A percentile compares a stretch with the other conserved stretches of the same genome.
phyloP scores from a whole-genome alignment of 306 rosid genomes.

The Vigna radiata region DNA sequence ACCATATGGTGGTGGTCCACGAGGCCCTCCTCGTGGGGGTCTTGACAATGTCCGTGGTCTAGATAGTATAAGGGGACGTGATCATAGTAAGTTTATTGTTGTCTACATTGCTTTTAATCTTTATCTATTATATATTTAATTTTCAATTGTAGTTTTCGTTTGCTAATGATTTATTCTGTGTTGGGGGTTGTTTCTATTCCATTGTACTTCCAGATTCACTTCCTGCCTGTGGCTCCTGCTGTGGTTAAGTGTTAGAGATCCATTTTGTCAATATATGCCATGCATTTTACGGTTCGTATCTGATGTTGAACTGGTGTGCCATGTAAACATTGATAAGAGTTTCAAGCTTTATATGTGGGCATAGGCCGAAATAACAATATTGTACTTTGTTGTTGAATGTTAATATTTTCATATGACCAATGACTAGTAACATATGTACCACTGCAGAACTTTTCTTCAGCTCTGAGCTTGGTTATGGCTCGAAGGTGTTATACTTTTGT shows the following conservation, averaged over 20 bases:
- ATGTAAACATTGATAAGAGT: conserved; percentile 12
- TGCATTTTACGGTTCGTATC: conserved; percentile 13
- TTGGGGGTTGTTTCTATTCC: conserved; percentile 7
- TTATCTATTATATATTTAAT: not conserved
- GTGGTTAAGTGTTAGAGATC: conserved; percentile 59
- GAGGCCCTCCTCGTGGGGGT: conserved; percentile 89
- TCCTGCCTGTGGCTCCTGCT: conserved; percentile 99
- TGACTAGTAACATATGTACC: not conserved
- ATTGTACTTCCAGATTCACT: conserved; percentile 67
- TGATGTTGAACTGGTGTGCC: conserved; percentile 21
- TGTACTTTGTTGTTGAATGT: not conserved
- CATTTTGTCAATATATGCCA: not conserved
- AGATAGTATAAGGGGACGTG: conserved; percentile 64
- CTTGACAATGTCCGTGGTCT: conserved; percentile 91
- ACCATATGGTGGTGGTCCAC: conserved; percentile 85
- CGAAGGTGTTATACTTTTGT: not conserved
- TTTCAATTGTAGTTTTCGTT: conserved; percentile 6
- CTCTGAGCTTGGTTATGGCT: not conserved
- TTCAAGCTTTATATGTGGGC: not conserved
- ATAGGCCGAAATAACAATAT: conserved; percentile 4
- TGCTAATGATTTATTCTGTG: conserved; percentile 2
- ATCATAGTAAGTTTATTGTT: conserved; percentile 78
- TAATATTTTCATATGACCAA: conserved; percentile 1
- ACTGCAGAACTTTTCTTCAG: not conserved
- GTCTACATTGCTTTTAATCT: not conserved